These are phyloP conservation scores for Bacidia gigantensis DNA, from an alignment of 495 filamentous ascomycete genomes.

Conservation along the genomic window DNA sequence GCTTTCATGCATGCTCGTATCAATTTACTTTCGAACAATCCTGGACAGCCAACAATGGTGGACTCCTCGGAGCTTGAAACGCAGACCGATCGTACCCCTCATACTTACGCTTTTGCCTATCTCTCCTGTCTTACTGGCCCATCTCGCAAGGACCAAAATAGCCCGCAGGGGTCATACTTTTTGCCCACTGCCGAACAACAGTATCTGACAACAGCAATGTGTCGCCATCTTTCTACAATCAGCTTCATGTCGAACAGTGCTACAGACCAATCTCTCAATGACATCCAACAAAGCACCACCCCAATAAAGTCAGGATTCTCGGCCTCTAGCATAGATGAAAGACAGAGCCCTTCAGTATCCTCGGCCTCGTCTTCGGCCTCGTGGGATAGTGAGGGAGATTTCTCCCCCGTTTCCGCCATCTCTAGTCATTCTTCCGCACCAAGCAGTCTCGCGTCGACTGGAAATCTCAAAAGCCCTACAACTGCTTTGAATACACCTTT, in stretches of 20 bases:
- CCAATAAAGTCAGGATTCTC: neutral
- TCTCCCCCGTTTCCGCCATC: conserved; percentile 8
- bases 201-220: conserved; percentile 12
- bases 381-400: conserved; percentile 6
- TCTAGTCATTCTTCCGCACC: conserved; percentile 12
- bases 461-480: neutral
- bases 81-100: conserved; percentile 10
- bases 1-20: conserved; percentile 10
- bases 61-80: neutral
- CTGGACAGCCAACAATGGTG: neutral
- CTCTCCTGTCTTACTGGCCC: conserved; percentile 9
- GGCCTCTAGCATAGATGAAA: neutral
- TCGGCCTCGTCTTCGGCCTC: conserved; percentile 10
- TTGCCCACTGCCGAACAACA: conserved; percentile 14
- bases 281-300: neutral
- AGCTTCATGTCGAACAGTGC: conserved; percentile 11
- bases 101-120: conserved; percentile 9
- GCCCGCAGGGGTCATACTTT: conserved; percentile 6
- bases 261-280: neutral
- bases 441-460: neutral
- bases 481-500: neutral
- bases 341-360: conserved; percentile 7
- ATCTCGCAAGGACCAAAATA: neutral
- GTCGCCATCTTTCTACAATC: conserved; percentile 13
- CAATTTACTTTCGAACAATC: neutral